Evolutionary conservation across 768 basidiomycete genomes (phyloP).

Genomic region (Macrolepiota albuminosa): DNA sequence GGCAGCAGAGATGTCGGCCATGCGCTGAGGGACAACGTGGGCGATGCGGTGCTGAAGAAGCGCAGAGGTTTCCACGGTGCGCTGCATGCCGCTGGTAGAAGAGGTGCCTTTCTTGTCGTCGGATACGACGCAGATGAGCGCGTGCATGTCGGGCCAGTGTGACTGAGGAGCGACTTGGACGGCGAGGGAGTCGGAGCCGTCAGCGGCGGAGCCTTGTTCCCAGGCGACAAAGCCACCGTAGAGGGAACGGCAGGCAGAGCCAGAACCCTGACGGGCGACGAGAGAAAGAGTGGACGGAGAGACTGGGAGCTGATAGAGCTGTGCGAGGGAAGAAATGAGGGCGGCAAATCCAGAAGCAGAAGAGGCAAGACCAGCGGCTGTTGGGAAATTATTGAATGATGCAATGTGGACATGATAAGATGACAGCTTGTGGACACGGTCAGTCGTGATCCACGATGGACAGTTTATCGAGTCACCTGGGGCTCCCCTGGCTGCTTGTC

Average conservation of each 20-base stretch:
- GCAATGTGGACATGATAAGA: conserved; percentile 77
- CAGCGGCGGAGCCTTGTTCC: conserved; percentile 63
- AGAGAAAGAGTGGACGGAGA: conserved; percentile 80
- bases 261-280: conserved; percentile 96
- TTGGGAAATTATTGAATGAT: conserved; percentile 98
- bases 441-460: not conserved
- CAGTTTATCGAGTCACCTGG: conserved; percentile 43
- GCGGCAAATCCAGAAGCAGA: conserved; percentile 98
- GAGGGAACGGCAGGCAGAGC: conserved; percentile 96
- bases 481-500: conserved; percentile 57
- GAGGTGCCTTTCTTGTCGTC: conserved; percentile 96
- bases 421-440: conserved; percentile 48
- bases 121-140: conserved; percentile 94
- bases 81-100: conserved; percentile 96
- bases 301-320: conserved; percentile 78
- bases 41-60: conserved; percentile 88
- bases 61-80: conserved; percentile 87
- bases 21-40: conserved; percentile 81
- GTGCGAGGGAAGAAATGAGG: conserved; percentile 82
- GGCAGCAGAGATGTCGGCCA: conserved; percentile 76
- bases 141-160: conserved; percentile 96
- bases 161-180: conserved; percentile 77
- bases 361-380: conserved; percentile 95
- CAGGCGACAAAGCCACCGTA: conserved; percentile 98
- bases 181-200: conserved; percentile 86